A percentile compares a stretch with the other conserved stretches of the same genome.
These are phyloP conservation scores for Colletotrichum lindemuthianum DNA, from an alignment of 2,329 filamentous ascomycete species.

Conservation along the genomic window DNA sequence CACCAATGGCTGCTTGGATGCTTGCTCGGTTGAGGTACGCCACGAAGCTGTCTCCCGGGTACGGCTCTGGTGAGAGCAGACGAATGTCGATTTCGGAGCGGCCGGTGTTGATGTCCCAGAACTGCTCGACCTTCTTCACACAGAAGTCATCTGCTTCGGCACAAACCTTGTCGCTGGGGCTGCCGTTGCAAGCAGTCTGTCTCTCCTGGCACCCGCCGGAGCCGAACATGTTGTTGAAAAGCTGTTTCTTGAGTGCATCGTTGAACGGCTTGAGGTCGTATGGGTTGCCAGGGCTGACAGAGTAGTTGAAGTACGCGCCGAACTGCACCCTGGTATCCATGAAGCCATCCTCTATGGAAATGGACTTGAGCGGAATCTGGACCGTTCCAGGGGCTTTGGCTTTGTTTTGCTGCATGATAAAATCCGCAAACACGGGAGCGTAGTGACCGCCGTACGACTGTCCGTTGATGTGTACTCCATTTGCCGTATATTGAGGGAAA, in stretches of 20 bases:
- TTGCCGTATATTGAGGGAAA: conserved; percentile 14
- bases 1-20: conserved; percentile 16
- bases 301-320: conserved; percentile 28
- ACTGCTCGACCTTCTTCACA: conserved; percentile 2
- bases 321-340: conserved; percentile 28
- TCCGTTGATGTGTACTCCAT: conserved; percentile 14
- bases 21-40: conserved; percentile 27
- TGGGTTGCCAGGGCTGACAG: conserved; percentile 4
- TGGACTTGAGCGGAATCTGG: conserved; percentile 10
- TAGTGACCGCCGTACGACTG: conserved; percentile 30
- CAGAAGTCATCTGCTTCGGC: conserved; percentile 18
- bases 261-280: conserved; percentile 21
- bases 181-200: conserved; percentile 13
- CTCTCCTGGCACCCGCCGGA: conserved; percentile 10
- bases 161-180: conserved; percentile 6
- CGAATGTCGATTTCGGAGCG: conserved; percentile 23
- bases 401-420: conserved; percentile 18
- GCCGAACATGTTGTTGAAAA: conserved; percentile 16
- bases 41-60: conserved; percentile 1
- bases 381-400: background rate
- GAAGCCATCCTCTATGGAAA: conserved; percentile 28
- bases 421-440: conserved; percentile 20
- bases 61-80: background rate
- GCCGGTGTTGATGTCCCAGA: conserved; percentile 14
- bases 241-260: conserved; percentile 14